Base-by-base conservation (phyloP, 306 rosid species). In the Lablab purpureus region DNA sequence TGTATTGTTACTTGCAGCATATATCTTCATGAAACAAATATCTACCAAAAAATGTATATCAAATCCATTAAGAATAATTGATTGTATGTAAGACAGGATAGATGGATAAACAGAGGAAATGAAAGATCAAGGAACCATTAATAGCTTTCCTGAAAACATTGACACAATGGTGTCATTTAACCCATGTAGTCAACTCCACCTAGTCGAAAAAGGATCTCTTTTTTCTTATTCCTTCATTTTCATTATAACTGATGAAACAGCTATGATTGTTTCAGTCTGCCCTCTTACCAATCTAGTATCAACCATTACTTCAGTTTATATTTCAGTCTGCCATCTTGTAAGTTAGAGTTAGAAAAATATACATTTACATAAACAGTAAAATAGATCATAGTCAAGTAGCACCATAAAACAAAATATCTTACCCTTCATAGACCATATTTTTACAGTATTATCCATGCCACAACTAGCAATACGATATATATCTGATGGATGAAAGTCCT, bases 381-480 rank as follows among this genome's bases (percentile, higher is more conserved):
- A 60, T 60, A 28, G 27, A 55, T 55, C 62, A 55, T 58, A 27
- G 18, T 25, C 10, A 12, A 37, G 27, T 58, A 58, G 30, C 6
- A 49, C 10, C 18, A 59, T 27, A 7, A 62, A 69, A 41, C 64
- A 19, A 25, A 11, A 79, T 56, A 49, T 34, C 83, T 22, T 85
- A 95, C 97, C 99, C 85, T 93, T 90, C 96, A 95, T 95, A 13
- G 98, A 91, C 99, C 98, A 95, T 62, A 95, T 95, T 91, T 95
- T 95, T 37, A 95, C 96, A 4, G 98, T 89, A 83, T 89, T 95
- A 87, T 95, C 99, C 99, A 95, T 95, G 46, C 99, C 99, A 84
- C 99, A 95, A 84, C 97, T 95, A 41, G 92, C 93, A 78, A 95
- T 89, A 43, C 91, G 89, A 83, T 77, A 91, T 49, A 86, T 89